Percentiles rank a stretch among this genome's conserved stretches.
Evolutionary conservation across 805 yeast species (phyloP).

Genomic region (Cyberlindnera subsufficiens): DNA sequence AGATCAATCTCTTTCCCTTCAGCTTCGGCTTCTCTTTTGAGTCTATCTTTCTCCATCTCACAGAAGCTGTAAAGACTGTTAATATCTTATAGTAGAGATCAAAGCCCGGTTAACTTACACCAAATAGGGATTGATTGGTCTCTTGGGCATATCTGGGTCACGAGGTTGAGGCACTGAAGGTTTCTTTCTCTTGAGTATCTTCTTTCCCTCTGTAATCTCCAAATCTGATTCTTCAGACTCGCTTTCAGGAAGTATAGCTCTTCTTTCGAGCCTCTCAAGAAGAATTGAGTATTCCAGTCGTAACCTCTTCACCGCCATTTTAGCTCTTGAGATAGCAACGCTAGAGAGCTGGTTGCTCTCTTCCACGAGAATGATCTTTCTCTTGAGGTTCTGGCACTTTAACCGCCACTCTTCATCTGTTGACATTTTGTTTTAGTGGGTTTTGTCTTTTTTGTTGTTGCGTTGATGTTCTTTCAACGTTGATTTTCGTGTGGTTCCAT

Average conservation of each 20-base stretch:
- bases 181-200: conserved; percentile 16
- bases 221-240: conserved; percentile 12
- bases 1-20: conserved; percentile 56
- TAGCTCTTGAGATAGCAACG: conserved; percentile 70
- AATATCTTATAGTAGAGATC: conserved; percentile 1
- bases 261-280: conserved; percentile 70
- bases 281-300: conserved; percentile 79
- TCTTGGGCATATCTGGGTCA: conserved; percentile 82
- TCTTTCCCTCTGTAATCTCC: conserved; percentile 21
- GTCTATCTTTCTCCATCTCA: conserved; percentile 74
- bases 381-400: conserved; percentile 68
- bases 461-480: too few relatives aligned
- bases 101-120: conserved; percentile 25
- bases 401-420: conserved; percentile 38
- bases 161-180: conserved; percentile 32
- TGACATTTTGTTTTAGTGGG: conserved; percentile 1
- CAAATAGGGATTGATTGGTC: conserved; percentile 87
- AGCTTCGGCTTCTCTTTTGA: conserved; percentile 52
- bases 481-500: too few relatives aligned
- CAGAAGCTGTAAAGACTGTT: conserved; percentile 42
- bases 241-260: conserved; percentile 28
- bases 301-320: conserved; percentile 67
- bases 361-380: conserved; percentile 66
- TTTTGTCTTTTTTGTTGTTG: too few relatives aligned
- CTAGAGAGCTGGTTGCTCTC: conserved; percentile 72